Evolutionary conservation across 2,329 filamentous ascomycete genomes (phyloP), one percentile per base, ranked within the genome.

Genomic region (Penicillium frequentans): DNA sequence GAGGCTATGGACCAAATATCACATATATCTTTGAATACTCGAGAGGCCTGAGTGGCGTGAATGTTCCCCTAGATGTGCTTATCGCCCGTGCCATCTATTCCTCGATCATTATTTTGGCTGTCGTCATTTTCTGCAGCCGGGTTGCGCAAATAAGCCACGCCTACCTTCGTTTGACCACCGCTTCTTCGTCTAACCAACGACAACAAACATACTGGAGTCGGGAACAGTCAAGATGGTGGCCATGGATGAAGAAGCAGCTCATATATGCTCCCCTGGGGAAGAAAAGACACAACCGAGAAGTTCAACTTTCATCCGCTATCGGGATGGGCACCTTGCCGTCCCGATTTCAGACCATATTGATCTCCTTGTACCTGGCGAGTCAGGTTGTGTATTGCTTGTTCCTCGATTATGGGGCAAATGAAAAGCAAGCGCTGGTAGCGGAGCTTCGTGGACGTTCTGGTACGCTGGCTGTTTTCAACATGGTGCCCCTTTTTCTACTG

Each of bases 401-500:
- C 26, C 68, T 82, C 49, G 73, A 79, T 58, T 81, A 80, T 59
- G 58, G 60, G 3, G 70, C 72, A 50, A 77, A 77, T 45, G 68
- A 76, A 33, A 76, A 74, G 53, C 71, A 73, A 47, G 82, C 87
- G 3, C 81, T 96, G 27, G 80, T 90, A 29, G 93, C 93, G 24
- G 90, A 96, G 70, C 81, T 97, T 44, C 88, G 95, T 67, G 93
- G 93, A 37, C 86, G 95, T 56, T 90, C 90, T 7, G 95, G 95
- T 54, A 89, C 88, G 9, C 82, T 99, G 62, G 87, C 93, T 5
- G 82, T 92, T 11, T 84, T 96, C 68, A 99, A 97, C 77, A 90
- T 98, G 85, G 86, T 99, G 31, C 93, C 95, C 5, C 86, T 97
- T 29, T 84, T 98, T 68, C 84, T 98, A 62, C 85, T 98, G 56